A percentile compares a stretch with the other conserved stretches of the same genome.
Evolutionary conservation across 192 early-diverging fungal genomes (phyloP).

Genomic region (Umbelopsis isabellina): DNA sequence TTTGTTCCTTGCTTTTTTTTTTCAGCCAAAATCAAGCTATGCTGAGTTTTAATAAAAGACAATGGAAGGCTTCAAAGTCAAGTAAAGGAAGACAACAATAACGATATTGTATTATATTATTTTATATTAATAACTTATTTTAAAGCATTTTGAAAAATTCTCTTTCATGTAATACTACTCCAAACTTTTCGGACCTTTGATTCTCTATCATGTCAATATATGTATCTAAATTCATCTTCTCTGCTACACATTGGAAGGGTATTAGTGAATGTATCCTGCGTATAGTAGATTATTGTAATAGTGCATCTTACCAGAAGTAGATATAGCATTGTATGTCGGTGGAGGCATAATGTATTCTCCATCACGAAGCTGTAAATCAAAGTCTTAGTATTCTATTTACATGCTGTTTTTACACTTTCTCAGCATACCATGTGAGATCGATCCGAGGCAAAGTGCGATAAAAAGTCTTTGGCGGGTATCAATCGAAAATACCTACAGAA

Average conservation of each 20-base stretch:
- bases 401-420: not conserved
- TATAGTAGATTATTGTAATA: not conserved
- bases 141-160: conserved; percentile 12
- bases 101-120: too few species aligned
- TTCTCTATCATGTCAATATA: conserved; percentile 26
- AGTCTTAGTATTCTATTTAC: not conserved
- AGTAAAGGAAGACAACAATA: too few species aligned
- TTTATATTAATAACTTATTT: not conserved
- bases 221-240: conserved; percentile 20
- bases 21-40: not conserved
- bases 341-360: conserved; percentile 26
- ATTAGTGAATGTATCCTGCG: not conserved
- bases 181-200: not conserved
- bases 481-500: conserved; percentile 27
- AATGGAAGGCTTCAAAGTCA: too few species aligned
- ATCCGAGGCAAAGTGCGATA: conserved; percentile 29
- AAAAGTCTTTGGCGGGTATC: conserved; percentile 18
- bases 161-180: conserved; percentile 7
- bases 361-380: not conserved
- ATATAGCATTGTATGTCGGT: conserved; percentile 15
- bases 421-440: conserved; percentile 30
- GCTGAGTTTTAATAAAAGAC: too few species aligned
- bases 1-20: conserved; percentile 12
- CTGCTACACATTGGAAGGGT: not conserved
- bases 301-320: not conserved